Percentiles rank a stretch among this genome's conserved stretches.
Conservation (phyloP, 1,139 yeast genomes). For the Pichia terricola region DNA sequence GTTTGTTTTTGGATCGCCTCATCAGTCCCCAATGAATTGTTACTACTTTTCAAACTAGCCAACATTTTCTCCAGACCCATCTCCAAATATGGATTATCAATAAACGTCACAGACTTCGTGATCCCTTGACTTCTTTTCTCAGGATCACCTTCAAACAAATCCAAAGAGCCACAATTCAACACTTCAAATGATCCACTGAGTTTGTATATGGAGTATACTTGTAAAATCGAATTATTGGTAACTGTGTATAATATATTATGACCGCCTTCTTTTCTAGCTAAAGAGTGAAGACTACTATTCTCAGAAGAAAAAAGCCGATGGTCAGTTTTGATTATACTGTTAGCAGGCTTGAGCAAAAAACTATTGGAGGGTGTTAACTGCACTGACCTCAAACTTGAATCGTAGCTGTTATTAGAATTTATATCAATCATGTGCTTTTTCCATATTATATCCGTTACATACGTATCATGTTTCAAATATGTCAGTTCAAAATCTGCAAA, state of each 20-base stretch:
- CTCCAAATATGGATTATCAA: conserved; percentile 49
- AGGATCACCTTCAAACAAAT: conserved; percentile 27
- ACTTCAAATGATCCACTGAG: conserved; percentile 47
- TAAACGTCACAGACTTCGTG: conserved; percentile 35
- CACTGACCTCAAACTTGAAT: neutral
- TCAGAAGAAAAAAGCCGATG: conserved; percentile 3
- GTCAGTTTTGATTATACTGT: conserved; percentile 20
- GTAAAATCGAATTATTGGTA: conserved; percentile 43
- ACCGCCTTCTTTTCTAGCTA: conserved; percentile 14
- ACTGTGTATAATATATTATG: conserved; percentile 50
- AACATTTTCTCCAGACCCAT: conserved; percentile 29
- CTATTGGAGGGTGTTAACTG: conserved; percentile 6
- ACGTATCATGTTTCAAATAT: conserved; percentile 55
- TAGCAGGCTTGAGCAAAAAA: conserved; percentile 20
- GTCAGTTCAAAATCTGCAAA: conserved; percentile 62
- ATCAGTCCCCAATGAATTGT: conserved; percentile 6
- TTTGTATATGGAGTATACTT: conserved; percentile 71
- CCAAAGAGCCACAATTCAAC: conserved; percentile 50
- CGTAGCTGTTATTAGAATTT: conserved; percentile 1
- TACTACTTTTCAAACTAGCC: conserved; percentile 13
- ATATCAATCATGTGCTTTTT: conserved; percentile 18
- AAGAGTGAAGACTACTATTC: conserved; percentile 8
- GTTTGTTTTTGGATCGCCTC: conserved; percentile 15
- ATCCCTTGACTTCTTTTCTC: conserved; percentile 16
- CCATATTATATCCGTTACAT: conserved; percentile 52